Conservation (phyloP, 2,329 filamentous ascomycete genomes). For the Penicillium expansum region DNA sequence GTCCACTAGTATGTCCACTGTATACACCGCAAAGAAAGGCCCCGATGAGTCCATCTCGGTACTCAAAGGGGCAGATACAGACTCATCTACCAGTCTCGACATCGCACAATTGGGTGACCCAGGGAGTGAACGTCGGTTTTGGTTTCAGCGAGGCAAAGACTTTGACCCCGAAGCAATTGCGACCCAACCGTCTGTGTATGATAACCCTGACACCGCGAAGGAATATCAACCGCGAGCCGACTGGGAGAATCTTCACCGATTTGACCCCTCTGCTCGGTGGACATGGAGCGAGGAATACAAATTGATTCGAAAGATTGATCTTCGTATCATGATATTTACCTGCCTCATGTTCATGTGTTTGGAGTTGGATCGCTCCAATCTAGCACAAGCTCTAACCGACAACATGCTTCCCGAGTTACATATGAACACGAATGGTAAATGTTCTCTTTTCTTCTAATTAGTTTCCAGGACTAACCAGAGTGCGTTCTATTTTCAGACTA, state of each 20-base stretch:
- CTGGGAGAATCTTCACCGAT: slow-evolving; percentile 40
- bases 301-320: slow-evolving; percentile 20
- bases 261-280: slow-evolving; percentile 27
- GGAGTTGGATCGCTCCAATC: slow-evolving; percentile 59
- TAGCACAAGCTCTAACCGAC: slow-evolving; percentile 57
- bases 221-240: slow-evolving; percentile 30
- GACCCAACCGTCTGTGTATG: slow-evolving; percentile 48
- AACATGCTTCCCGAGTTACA: slow-evolving; percentile 49
- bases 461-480: slow-evolving; percentile 35
- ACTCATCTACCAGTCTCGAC: slow-evolving; percentile 4
- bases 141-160: slow-evolving; percentile 27
- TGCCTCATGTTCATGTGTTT: slow-evolving; percentile 60
- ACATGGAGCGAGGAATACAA: slow-evolving; percentile 23
- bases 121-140: slow-evolving; percentile 26
- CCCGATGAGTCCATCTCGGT: not conserved
- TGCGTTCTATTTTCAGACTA: slow-evolving; percentile 53
- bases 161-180: slow-evolving; percentile 33
- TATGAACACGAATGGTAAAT: slow-evolving; percentile 29
- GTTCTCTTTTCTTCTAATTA: slow-evolving; percentile 5
- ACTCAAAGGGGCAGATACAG: not conserved
- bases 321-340: slow-evolving; percentile 24
- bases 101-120: slow-evolving; percentile 15
- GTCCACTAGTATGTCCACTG: not conserved
- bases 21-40: slow-evolving; percentile 4
- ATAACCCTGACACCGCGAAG: slow-evolving; percentile 43